Base-by-base conservation (phyloP, 768 basidiomycete genomes). In the Mycena olivaceomarginata region DNA sequence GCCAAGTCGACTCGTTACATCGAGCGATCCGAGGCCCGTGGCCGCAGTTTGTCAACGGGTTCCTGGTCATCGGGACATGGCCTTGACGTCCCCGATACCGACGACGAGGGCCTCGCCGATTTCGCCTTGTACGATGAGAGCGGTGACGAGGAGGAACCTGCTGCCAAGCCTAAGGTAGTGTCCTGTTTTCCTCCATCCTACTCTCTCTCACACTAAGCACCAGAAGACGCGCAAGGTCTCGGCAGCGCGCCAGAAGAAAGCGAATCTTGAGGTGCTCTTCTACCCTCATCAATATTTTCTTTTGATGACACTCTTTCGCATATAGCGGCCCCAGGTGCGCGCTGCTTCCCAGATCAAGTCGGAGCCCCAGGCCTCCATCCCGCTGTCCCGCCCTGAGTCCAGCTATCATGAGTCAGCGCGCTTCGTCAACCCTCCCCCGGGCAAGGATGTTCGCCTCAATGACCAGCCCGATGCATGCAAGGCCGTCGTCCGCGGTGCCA, bases 41-140 rank as follows among this genome's bases (percentile, higher is more conserved):
- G 46, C n/a, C 65, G 65, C 65, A 46, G 67, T n/a, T 9, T 41
- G 40, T 69, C 67, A 9, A 57, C 22, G 2, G 68, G 68, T 8
- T 59, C 68, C 40, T 70, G 67, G 48, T 67, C 67, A 20, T 67
- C 67, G 25, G 65, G 65, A 20, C 46, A 67, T 9, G 46, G 18
- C 9, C 45, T 67, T 31, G 43, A 22, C 6, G 68, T 70, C 18
- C 68, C 68, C 22, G 53, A 40, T 39, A 59, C 22, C n/a, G 68
- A 70, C 40, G 51, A 56, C 53, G 53, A 56, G 53, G 53, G 53
- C 22, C n/a, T 22, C 6, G 16, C 51, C 16, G 53, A 56, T 25
- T 15, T 56, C 22, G 9, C n/a, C 53, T 56, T 56, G 53, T 22
- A 56, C 53, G 53, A 41, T 41, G 68, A 70, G 22, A 45, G 51